phyloP scores from a whole-genome alignment of 2,329 filamentous ascomycete genomes.

The Fusarium anthophilum region DNA sequence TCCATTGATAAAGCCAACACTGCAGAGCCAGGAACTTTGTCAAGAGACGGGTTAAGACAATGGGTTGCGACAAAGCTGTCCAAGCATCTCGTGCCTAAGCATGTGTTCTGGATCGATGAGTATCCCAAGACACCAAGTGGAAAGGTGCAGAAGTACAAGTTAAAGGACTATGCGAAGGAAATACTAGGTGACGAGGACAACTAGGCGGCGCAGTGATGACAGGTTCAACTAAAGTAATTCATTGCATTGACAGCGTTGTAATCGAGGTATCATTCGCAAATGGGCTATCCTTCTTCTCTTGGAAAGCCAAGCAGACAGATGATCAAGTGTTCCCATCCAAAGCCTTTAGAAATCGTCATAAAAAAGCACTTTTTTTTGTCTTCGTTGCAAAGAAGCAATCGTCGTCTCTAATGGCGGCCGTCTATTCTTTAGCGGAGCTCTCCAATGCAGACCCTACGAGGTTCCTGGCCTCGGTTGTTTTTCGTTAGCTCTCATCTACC shows the following conservation, averaged over 20 bases:
- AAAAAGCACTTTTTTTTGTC: constrained; percentile 38
- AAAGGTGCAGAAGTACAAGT: constrained; percentile 95
- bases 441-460: constrained; percentile 24
- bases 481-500: constrained; percentile 17
- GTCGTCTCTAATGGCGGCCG: constrained; percentile 37
- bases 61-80: constrained; percentile 78
- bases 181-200: constrained; percentile 38
- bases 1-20: not conserved
- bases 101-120: constrained; percentile 86
- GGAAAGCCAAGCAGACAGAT: constrained; percentile 12
- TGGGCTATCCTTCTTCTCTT: constrained; percentile 1
- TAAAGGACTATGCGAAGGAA: constrained; percentile 71
- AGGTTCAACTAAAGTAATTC: not conserved
- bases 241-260: constrained; percentile 25
- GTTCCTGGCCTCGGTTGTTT: constrained; percentile 21
- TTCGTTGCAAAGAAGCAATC: constrained; percentile 32
- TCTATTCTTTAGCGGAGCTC: constrained; percentile 26
- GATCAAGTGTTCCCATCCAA: constrained; percentile 22
- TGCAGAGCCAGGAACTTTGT: constrained; percentile 51
- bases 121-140: constrained; percentile 96
- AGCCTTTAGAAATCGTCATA: constrained; percentile 16
- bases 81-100: constrained; percentile 83
- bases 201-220: not conserved
- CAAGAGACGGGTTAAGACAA: constrained; percentile 66
- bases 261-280: constrained; percentile 35